Base-by-base conservation (phyloP, 176 grass and related monocot species). In the Oryza meridionalis region DNA sequence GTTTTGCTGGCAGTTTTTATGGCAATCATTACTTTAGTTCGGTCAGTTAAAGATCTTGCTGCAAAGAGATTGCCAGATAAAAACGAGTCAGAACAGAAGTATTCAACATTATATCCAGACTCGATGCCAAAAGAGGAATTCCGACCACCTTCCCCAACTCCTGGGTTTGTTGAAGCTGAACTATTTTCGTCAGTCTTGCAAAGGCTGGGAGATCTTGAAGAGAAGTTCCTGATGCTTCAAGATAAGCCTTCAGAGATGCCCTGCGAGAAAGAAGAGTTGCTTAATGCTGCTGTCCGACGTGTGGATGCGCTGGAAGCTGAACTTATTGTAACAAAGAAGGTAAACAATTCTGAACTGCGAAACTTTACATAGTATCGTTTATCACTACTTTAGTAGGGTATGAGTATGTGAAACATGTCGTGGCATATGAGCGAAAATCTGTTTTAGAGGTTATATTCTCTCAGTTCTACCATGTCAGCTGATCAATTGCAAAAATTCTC, bases 321-420 rank as follows among this genome's bases (percentile, higher is more conserved):
- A 49, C 96, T 99, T 53, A 99, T 99, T 27, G 96, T 96, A 77
- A 96, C 96, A n/a, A 99, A 99, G 78, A 99, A 99, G 96, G 96
- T 94, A 89, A 62, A 62, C 2, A 62, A 67, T 51, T 66, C 37
- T 35, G 26, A 77, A 21, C 6, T 81, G 53, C 45, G 59, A 27
- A 37, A 65, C 71, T 2, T 12, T 42, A 47, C 9, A 33, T 21
- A 12, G 40, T 42, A 38, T 80, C 55, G n/a, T 33, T 84, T 72
- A 11, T 49, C 11, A 15, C 51, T 9, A n/a, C n/a, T 53, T 74
- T 14, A 43, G 2, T 43, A 43, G 9, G 9, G 42, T 43, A 43
- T 15, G 9, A 1, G 42, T 43, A 43, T 15, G 24, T 24, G 27
- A 47, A 81, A 33, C 43, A 5, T 43, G 47, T 24, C 12, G 21